These are phyloP conservation scores for Cryptomeria japonica DNA, from an alignment of 75 land plant species.

Conservation along the genomic window DNA sequence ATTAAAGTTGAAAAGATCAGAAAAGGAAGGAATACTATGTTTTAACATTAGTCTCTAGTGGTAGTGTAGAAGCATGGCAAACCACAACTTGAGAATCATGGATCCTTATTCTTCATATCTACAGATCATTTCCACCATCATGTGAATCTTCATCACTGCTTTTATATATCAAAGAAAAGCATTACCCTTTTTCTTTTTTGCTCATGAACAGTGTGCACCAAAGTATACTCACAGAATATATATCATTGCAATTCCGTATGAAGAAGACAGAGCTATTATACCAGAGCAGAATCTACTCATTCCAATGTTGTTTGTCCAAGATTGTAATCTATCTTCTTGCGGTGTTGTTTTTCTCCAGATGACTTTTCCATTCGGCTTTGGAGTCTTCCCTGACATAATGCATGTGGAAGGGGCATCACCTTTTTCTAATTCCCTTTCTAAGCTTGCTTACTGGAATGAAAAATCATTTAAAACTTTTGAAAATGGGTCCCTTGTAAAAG, in stretches of 20 bases:
- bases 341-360: not conserved
- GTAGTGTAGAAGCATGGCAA: not conserved
- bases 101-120: too few species aligned
- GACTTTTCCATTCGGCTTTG: not conserved
- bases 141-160: not conserved
- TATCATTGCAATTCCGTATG: not conserved
- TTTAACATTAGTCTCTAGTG: not conserved
- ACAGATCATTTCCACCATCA: not conserved
- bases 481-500: slow-evolving; percentile 1
- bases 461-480: not conserved
- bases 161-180: not conserved
- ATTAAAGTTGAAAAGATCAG: not conserved
- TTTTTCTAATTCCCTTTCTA: not conserved
- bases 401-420: not conserved
- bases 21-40: not conserved
- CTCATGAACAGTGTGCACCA: not conserved
- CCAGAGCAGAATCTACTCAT: not conserved
- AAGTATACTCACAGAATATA: not conserved
- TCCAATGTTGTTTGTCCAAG: not conserved
- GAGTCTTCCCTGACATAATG: too few species aligned
- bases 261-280: not conserved
- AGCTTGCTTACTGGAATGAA: not conserved
- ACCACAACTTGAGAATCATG: not conserved
- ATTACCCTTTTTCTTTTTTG: not conserved
- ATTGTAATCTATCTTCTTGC: not conserved